Conservation (phyloP, 2,329 filamentous ascomycete genomes). For the Pseudogymnoascus sp. region DNA sequence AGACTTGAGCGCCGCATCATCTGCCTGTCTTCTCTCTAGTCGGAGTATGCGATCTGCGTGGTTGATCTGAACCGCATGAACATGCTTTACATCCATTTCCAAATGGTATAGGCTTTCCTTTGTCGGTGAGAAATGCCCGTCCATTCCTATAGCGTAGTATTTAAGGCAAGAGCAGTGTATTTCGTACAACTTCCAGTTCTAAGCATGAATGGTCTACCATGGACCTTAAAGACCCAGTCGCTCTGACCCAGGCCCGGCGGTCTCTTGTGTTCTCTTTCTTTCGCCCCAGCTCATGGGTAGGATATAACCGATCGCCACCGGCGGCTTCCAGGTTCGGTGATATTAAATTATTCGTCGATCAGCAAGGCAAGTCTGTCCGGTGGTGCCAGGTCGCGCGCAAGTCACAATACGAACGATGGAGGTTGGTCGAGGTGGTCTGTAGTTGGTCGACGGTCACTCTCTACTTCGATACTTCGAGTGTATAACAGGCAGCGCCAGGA, state of each 20-base stretch:
- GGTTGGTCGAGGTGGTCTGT: background rate
- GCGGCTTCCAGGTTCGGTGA: background rate
- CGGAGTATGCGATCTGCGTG: conserved; percentile 55
- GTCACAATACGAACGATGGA: background rate
- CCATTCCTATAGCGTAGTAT: conserved; percentile 38
- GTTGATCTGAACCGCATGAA: conserved; percentile 54
- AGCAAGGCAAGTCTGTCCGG: background rate
- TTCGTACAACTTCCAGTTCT: background rate
- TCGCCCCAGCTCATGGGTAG: background rate
- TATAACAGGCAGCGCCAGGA: background rate
- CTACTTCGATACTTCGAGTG: background rate
- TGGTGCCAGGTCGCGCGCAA: background rate
- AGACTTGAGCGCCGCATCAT: conserved; percentile 65
- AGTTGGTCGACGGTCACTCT: background rate
- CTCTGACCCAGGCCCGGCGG: conserved; percentile 1
- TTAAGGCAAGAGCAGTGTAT: background rate
- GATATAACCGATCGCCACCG: background rate
- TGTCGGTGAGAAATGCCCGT: conserved; percentile 50
- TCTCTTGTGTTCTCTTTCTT: background rate
- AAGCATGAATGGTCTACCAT: conserved; percentile 4
- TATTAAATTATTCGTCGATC: conserved; percentile 1
- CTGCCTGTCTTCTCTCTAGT: conserved; percentile 59
- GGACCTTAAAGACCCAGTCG: conserved; percentile 1
- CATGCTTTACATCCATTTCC: conserved; percentile 63
- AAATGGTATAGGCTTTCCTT: conserved; percentile 60